Base-by-base conservation (phyloP, 169 alveolate genomes). In the Besnoitia besnoiti region DNA sequence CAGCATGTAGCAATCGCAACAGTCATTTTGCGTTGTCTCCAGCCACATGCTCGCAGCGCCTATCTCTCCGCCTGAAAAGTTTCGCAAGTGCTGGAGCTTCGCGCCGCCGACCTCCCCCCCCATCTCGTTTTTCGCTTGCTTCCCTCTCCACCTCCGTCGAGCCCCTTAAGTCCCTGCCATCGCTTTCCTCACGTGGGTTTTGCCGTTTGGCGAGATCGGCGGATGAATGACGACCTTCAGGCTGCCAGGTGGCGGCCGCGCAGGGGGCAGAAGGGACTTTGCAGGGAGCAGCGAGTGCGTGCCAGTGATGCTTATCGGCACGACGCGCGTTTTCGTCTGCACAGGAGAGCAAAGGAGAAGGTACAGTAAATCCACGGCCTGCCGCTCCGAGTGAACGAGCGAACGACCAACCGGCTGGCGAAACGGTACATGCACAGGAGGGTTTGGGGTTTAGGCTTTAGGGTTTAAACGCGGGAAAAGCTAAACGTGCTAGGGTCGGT, bases 231-330 rank as follows among this genome's bases (percentile, higher is more conserved):
- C 73, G 49, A 80, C 73, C 73, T 21, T 0, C 42, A 80, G 27
- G 46, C 46, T 80, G 49, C 89, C 89, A 2, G 39, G n/a, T 1
- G 89, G 50, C 1, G 89, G 89, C 24, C 19, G 27, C 50, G 40
- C 87, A 2, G 73, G 73, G n/a, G 89, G 89, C 30, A 80, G 46
- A 8, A n/a, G 10, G 10, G 89, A 35, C 30, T 30, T 35, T 24
- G 89, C 73, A 12, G 89, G 89, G 30, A 80, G 62, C 73, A 80
- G 39, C 37, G 14, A 44, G 30, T 44, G 89, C 46, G 89, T 47
- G 61, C 89, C 89, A 24, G 5, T 16, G 40, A 80, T 33, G 73
- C 47, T 46, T 5, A 80, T 5, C 27, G 89, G 89, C 44, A 80
- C 89, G 33, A 80, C 89, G 4, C 73, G 89, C 27, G 46, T 44